Conservation (phyloP, 1,284 basidiomycete species). For the Puccinia horiana region DNA sequence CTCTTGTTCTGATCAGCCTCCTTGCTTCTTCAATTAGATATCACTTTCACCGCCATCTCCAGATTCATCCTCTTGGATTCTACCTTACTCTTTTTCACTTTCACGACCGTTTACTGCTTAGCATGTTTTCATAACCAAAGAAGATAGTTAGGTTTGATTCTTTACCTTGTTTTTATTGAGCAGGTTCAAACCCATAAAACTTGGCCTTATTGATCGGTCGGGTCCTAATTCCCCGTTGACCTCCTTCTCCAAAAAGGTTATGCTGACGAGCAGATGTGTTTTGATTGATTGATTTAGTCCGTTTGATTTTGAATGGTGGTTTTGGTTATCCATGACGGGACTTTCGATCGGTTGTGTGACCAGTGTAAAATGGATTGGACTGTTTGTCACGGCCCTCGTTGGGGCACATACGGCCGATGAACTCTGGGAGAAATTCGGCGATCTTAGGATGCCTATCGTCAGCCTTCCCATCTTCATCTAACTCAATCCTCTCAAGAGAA, state of each 20-base stretch:
- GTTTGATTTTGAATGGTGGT: conserved; percentile 94
- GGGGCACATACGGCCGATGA: conserved; percentile 96
- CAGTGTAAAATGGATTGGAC: conserved; percentile 93
- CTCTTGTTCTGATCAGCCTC: conserved; percentile 14
- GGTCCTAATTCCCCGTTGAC: not conserved
- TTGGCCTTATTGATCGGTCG: not conserved
- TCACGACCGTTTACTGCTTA: conserved; percentile 90
- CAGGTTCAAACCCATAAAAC: not conserved
- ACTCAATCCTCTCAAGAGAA: not conserved
- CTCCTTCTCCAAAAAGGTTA: conserved; percentile 9
- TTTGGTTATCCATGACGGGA: conserved; percentile 88
- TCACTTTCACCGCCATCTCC: conserved; percentile 93
- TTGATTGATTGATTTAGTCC: conserved; percentile 70
- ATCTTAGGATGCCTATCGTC: conserved; percentile 84
- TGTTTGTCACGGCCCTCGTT: conserved; percentile 91
- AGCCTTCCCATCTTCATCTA: conserved; percentile 56
- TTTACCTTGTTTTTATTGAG: not conserved
- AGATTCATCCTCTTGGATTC: conserved; percentile 96
- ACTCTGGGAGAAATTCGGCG: conserved; percentile 97
- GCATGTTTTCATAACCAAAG: conserved; percentile 97
- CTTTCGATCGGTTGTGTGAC: conserved; percentile 92
- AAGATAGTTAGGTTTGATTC: conserved; percentile 25
- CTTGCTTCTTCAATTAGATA: conserved; percentile 65
- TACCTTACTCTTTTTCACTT: conserved; percentile 97
- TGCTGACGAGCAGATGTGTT: not conserved